phyloP scores from a whole-genome alignment of 2,329 filamentous ascomycete species.

The Colletotrichum eleusines region DNA sequence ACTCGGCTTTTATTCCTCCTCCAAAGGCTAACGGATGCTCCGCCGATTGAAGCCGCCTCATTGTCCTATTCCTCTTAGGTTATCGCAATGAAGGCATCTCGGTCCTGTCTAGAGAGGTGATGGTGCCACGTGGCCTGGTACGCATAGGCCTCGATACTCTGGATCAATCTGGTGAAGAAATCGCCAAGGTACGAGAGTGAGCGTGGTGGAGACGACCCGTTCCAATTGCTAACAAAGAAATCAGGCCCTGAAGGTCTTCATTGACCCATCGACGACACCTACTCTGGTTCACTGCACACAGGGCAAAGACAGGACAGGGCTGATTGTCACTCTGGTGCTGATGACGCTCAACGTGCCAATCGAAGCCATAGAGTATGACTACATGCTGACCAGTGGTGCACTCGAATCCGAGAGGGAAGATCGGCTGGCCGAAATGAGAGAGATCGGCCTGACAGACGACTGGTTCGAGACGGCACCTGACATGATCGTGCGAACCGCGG shows the following conservation, averaged over 20 bases:
- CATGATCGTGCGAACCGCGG: constrained; percentile 71
- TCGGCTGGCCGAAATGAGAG: constrained; percentile 75
- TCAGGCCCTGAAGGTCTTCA: constrained; percentile 63
- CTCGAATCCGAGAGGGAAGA: constrained; percentile 72
- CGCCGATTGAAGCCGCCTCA: constrained; percentile 62
- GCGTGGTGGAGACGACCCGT: background rate
- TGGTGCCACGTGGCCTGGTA: constrained; percentile 78
- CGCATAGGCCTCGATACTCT: constrained; percentile 79
- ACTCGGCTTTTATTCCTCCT: constrained; percentile 10
- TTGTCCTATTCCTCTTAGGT: constrained; percentile 73
- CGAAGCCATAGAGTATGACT: constrained; percentile 77
- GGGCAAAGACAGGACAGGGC: constrained; percentile 86
- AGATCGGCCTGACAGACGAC: constrained; percentile 78
- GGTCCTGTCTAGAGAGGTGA: constrained; percentile 76
- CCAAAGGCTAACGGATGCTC: constrained; percentile 10
- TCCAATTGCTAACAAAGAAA: background rate
- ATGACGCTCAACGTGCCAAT: constrained; percentile 70
- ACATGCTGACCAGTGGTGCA: constrained; percentile 71
- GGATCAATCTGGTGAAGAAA: constrained; percentile 73
- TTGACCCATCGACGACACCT: constrained; percentile 64
- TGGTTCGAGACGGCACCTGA: constrained; percentile 76
- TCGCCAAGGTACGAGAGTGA: constrained; percentile 58
- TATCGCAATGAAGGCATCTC: constrained; percentile 77
- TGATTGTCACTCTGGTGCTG: constrained; percentile 76
- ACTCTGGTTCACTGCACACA: constrained; percentile 86